Evolutionary conservation across 768 basidiomycete species (phyloP), one percentile per base, ranked within the genome.

Genomic region (Trametes punicea): DNA sequence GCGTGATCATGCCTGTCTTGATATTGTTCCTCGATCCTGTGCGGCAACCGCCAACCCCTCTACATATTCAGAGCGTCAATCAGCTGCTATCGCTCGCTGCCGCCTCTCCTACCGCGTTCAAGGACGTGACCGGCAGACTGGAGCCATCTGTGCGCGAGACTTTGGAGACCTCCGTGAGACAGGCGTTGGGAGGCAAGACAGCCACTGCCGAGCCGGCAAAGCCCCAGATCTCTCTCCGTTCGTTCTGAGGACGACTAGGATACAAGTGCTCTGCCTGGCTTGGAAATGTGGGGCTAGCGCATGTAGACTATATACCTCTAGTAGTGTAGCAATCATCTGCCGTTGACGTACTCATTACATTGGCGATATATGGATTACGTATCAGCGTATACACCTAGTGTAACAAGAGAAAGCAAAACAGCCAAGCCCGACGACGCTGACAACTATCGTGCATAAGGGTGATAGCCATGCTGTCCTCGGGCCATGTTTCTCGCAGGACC

Each of bases 131-230:
- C 2, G 78, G 74, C 8, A 83, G 79, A 45, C 75, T 98, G 20
- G 84, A 87, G 26, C 67, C 75, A 6, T 69, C 76, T 0, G 77
- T 77, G 6, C 74, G 84, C 41, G 83, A 85, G 45, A 71, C 80
- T 21, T 69, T 98, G 48, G 95, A 98, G 68, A 76, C 79, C 40
- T 86, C 88, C 0, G 81, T 97, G 46, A 80, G 94, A 58, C 84
- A 85, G 50, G 85, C 87, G 4, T 79, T 95, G 27, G 78, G 80
- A 4, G 65, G 67, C 13, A 68, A 72, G 15, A 64, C 73, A 26
- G 65, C 10, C 52, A 63, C 20, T 73, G 78, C 64, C 62, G 65
- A 71, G 13, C 62, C 74, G 4, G 66, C 74, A 11, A 90, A 88
- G 67, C 90, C 88, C 3, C 88, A 90, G 67, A 92, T 91, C 48